Percentiles rank a stretch among this genome's conserved stretches.
phyloP scores from a whole-genome alignment of 2,329 filamentous ascomycete genomes.

The Talaromyces sp. region DNA sequence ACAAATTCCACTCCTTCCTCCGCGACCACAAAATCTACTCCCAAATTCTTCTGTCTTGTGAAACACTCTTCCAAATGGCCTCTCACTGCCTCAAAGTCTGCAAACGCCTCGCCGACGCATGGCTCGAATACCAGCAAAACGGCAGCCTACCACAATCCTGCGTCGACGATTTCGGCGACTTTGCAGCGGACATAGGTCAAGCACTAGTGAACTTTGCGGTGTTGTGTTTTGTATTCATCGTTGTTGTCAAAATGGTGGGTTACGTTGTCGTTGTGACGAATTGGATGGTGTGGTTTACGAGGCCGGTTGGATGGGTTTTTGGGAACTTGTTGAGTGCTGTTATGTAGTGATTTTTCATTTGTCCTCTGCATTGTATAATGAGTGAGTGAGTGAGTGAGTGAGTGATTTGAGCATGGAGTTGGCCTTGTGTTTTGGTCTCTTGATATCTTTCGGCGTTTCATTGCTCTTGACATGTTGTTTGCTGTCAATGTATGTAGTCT shows the following conservation, averaged over 20 bases:
- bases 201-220: constrained; percentile 33
- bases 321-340: constrained; percentile 16
- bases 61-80: constrained; percentile 12
- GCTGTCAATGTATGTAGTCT: background rate
- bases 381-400: background rate
- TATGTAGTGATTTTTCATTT: background rate
- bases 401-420: background rate
- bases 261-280: constrained; percentile 33
- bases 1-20: constrained; percentile 9
- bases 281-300: constrained; percentile 37
- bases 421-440: background rate
- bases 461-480: background rate
- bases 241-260: constrained; percentile 30
- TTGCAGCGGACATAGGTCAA: constrained; percentile 31
- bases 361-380: background rate
- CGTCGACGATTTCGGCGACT: constrained; percentile 28
- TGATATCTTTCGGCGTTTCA: background rate
- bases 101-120: constrained; percentile 23
- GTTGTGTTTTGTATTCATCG: constrained; percentile 30
- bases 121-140: constrained; percentile 31
- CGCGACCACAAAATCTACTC: constrained; percentile 11
- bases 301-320: constrained; percentile 33
- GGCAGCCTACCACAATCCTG: constrained; percentile 30
- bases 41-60: background rate
- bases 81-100: constrained; percentile 18